Conservation (phyloP, 225 moss, liverwort and hornwort species). For the Bryum argenteum region DNA sequence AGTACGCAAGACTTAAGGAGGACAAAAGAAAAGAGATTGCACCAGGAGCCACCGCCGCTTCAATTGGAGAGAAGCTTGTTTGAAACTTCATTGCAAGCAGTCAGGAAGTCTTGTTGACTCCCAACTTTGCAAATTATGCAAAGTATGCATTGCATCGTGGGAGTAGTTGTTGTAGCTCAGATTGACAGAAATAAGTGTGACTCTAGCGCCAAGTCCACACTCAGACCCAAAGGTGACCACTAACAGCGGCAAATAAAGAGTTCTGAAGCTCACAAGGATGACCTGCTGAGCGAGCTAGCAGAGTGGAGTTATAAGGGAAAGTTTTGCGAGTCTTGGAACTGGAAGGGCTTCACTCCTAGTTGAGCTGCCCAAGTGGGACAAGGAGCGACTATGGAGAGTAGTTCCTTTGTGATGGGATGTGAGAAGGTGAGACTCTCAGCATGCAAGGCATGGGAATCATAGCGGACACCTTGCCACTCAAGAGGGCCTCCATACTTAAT, state of each 20-base stretch:
- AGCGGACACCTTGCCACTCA: constrained; percentile 56
- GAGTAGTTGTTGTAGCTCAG: constrained; percentile 17
- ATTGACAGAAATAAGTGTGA: not conserved
- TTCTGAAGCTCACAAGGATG: not conserved
- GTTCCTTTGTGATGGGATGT: constrained; percentile 74
- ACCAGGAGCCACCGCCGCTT: too few relatives aligned
- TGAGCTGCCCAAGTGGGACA: constrained; percentile 75
- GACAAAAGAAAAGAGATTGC: too few relatives aligned
- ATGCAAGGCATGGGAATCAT: constrained; percentile 82
- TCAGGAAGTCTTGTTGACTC: too few relatives aligned
- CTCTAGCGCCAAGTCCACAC: not conserved
- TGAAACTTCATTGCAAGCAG: too few relatives aligned
- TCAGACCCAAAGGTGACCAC: not conserved
- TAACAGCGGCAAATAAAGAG: not conserved
- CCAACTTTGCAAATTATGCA: not conserved
- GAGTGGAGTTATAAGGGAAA: not conserved
- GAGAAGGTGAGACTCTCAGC: constrained; percentile 81
- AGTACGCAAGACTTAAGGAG: too few relatives aligned
- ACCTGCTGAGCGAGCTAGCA: not conserved
- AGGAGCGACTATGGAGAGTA: constrained; percentile 65
- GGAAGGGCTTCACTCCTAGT: constrained; percentile 52
- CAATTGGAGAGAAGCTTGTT: too few relatives aligned
- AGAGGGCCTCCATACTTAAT: constrained; percentile 95
- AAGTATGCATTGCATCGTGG: not conserved
- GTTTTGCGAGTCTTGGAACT: constrained; percentile 27